Evolutionary conservation across 352 stramenopile genomes (phyloP).

Genomic region (Globisporangium canariense): DNA sequence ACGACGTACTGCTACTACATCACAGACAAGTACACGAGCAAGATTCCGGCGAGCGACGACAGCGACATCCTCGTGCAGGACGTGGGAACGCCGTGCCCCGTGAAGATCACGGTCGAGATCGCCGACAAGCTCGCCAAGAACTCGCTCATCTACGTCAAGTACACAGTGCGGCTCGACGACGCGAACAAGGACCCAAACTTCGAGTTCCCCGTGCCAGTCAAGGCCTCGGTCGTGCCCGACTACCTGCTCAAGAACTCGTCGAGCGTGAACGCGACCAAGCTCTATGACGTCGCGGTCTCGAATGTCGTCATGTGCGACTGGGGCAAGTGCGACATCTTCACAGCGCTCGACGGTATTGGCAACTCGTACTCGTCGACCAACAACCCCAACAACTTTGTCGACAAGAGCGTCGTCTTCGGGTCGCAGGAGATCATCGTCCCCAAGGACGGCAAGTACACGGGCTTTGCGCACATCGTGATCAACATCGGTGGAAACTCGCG

Average conservation of each 20-base stretch:
- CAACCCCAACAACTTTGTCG: constrained; percentile 66
- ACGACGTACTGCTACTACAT: constrained; percentile 86
- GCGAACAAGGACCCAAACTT: constrained; percentile 40
- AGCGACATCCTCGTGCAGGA: constrained; percentile 40
- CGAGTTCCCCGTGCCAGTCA: constrained; percentile 51
- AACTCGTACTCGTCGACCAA: constrained; percentile 64
- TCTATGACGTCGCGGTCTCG: constrained; percentile 59
- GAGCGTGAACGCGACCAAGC: constrained; percentile 24
- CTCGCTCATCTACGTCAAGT: constrained; percentile 45
- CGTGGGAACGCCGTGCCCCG: constrained; percentile 44
- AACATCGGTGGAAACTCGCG: constrained; percentile 63
- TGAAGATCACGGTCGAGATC: constrained; percentile 66
- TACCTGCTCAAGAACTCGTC: constrained; percentile 29
- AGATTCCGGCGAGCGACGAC: constrained; percentile 34
- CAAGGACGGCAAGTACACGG: constrained; percentile 79
- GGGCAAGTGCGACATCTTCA: constrained; percentile 69
- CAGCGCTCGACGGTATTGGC: constrained; percentile 33
- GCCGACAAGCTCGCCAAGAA: constrained; percentile 45
- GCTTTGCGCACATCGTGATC: constrained; percentile 65
- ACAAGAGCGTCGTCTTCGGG: constrained; percentile 49
- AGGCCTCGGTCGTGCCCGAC: constrained; percentile 37
- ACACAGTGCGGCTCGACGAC: constrained; percentile 63
- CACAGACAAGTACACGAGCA: constrained; percentile 49
- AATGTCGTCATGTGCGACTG: constrained; percentile 81
- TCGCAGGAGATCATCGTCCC: constrained; percentile 64